Evolutionary conservation across 2,329 filamentous ascomycete species (phyloP).

Genomic region (Aspergillus puulaauensis): DNA sequence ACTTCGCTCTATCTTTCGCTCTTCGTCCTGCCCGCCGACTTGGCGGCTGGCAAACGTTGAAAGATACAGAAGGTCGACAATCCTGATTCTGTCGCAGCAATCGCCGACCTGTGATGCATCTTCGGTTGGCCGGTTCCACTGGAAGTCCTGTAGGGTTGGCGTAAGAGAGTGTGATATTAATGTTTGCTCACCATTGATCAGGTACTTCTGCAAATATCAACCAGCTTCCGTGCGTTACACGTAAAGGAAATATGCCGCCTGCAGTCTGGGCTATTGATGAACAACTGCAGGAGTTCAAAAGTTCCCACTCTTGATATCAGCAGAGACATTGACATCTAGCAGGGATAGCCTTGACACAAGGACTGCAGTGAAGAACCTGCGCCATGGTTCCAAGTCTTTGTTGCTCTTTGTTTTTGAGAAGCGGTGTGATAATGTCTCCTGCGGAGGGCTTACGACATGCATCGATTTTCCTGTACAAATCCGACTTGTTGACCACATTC

Average conservation of each 20-base stretch:
- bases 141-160: background rate
- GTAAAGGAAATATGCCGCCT: background rate
- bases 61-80: background rate
- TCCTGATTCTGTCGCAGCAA: background rate
- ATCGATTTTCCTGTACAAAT: background rate
- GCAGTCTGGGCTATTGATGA: background rate
- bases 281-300: background rate
- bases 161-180: too few relatives aligned
- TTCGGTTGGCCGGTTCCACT: background rate
- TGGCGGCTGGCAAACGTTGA: background rate
- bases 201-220: background rate
- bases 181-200: background rate
- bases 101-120: background rate
- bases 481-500: background rate
- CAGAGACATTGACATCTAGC: background rate
- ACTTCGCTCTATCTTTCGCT: background rate
- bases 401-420: background rate
- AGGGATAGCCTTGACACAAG: background rate
- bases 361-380: background rate
- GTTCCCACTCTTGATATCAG: background rate
- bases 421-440: slow-evolving; percentile 7
- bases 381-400: background rate
- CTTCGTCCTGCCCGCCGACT: background rate
- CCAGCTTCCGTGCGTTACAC: background rate
- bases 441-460: background rate